Base-by-base conservation (phyloP, 2,329 filamentous ascomycete genomes). In the Aotearoamyces nothofagi region DNA sequence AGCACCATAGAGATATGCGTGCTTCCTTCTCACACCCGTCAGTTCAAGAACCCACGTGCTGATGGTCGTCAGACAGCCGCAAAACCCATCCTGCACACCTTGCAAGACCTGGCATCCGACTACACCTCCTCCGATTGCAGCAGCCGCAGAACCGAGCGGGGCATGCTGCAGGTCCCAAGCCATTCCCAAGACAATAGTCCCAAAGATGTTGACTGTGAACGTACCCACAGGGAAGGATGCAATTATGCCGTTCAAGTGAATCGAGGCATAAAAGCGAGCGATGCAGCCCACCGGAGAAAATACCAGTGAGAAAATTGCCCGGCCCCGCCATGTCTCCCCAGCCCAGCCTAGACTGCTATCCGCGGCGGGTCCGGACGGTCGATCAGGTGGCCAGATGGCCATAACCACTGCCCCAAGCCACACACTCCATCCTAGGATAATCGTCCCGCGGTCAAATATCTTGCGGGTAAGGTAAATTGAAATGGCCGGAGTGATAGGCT, bases 261-360 rank as follows among this genome's bases (percentile, higher is more conserved):
- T 47, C 1, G 78, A 78, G 1, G 68, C 52, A 47, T 83, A 86
- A 55, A 80, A 92, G 3, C 87, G 69, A 0, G 65, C 47, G 0
- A 93, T 53, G 40, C 78, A 86, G 0, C 87, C 87, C 0, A 82
- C 40, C 0, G 87, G 87, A 1, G 83, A 79, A 43, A 94, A 90
- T 2, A 84, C 72, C 15, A 90, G 59, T 0, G 83, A 68, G 42
- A 93, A 87, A 1, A 81, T 56, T 0, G 69, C 78, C 26, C 74
- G 57, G 2, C 78, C 76, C 22, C 86, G 78, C 86, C 84, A 93
- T 11, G 54, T 54, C 22, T 79, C 63, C 2, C 54, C 45, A 4
- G 46, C 47, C n/a, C n/a, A n/a, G n/a, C n/a, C n/a, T n/a, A n/a
- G n/a, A n/a, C n/a, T n/a, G n/a, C n/a, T n/a, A n/a, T n/a, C n/a